Percentiles rank a stretch among this genome's conserved stretches.
Conservation (phyloP, 129 eudicot genomes). For the Pseudognaphalium luteoalbum region DNA sequence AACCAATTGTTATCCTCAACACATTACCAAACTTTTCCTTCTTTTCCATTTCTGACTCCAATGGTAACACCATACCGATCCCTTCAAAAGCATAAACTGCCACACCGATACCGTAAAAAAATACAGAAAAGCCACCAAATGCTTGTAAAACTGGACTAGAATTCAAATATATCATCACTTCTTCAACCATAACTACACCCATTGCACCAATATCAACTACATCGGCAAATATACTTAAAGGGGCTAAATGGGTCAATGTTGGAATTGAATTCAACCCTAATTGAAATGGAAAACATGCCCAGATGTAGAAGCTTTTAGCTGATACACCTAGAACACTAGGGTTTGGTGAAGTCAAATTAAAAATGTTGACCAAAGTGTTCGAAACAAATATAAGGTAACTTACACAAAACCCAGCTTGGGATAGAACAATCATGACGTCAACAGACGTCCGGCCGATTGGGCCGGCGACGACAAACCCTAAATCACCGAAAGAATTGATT, state of each 20-base stretch:
- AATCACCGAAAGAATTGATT: constrained; percentile 82
- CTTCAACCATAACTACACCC: constrained; percentile 89
- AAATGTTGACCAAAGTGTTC: constrained; percentile 58
- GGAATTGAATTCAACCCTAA: constrained; percentile 79
- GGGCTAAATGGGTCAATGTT: constrained; percentile 83
- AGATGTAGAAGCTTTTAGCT: constrained; percentile 53
- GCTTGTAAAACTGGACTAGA: constrained; percentile 48
- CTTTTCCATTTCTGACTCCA: constrained; percentile 69
- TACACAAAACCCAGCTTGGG: constrained; percentile 94
- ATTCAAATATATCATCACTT: constrained; percentile 44
- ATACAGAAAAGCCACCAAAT: constrained; percentile 56
- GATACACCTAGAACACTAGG: constrained; percentile 44
- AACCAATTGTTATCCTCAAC: constrained; percentile 51
- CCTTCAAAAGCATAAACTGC: constrained; percentile 90
- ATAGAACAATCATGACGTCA: constrained; percentile 77
- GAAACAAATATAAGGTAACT: constrained; percentile 77
- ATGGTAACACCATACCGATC: constrained; percentile 83
- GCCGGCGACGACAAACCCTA: constrained; percentile 83
- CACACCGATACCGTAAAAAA: constrained; percentile 81
- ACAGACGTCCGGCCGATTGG: constrained; percentile 66
- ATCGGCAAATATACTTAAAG: constrained; percentile 88
- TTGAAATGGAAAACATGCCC: constrained; percentile 88
- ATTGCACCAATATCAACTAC: constrained; percentile 79
- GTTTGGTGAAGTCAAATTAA: constrained; percentile 30
- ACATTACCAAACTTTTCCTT: constrained; percentile 61